A percentile compares a stretch with the other conserved stretches of the same genome.
Evolutionary conservation across 306 rosid species (phyloP).

Genomic region (Pyrus betulifolia): DNA sequence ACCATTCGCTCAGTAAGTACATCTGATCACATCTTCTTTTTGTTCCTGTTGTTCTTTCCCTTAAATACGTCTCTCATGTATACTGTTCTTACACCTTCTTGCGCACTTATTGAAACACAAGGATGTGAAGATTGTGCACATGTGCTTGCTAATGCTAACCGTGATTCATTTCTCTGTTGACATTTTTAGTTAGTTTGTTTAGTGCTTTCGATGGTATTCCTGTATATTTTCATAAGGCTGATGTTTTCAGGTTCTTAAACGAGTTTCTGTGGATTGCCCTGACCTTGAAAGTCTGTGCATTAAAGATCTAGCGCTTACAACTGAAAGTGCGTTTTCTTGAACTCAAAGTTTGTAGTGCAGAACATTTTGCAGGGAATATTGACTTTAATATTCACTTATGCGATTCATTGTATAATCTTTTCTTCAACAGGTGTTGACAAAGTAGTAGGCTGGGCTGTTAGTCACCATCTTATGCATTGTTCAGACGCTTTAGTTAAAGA

Average conservation of each 20-base stretch:
- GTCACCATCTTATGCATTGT: slow-evolving; percentile 61
- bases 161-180: background rate
- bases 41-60: background rate
- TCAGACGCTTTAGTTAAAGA: slow-evolving; percentile 44
- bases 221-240: slow-evolving; percentile 10
- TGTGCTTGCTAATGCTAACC: background rate
- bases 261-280: slow-evolving; percentile 67
- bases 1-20: slow-evolving; percentile 67
- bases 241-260: slow-evolving; percentile 69
- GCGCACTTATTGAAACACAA: background rate
- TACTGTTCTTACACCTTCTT: background rate
- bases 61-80: background rate
- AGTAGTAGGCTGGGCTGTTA: slow-evolving; percentile 81
- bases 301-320: slow-evolving; percentile 70
- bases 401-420: background rate
- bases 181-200: background rate
- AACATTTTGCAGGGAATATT: background rate
- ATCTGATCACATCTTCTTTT: background rate
- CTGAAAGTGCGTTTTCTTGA: slow-evolving; percentile 50
- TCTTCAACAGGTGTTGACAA: slow-evolving; percentile 63
- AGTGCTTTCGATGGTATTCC: background rate
- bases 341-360: background rate
- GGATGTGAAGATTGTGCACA: background rate
- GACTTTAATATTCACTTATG: slow-evolving; percentile 11
- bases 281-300: slow-evolving; percentile 63